Percentiles rank a stretch among this genome's conserved stretches.
phyloP scores from a whole-genome alignment of 1,284 basidiomycete species.

The Sparassis latifolia region DNA sequence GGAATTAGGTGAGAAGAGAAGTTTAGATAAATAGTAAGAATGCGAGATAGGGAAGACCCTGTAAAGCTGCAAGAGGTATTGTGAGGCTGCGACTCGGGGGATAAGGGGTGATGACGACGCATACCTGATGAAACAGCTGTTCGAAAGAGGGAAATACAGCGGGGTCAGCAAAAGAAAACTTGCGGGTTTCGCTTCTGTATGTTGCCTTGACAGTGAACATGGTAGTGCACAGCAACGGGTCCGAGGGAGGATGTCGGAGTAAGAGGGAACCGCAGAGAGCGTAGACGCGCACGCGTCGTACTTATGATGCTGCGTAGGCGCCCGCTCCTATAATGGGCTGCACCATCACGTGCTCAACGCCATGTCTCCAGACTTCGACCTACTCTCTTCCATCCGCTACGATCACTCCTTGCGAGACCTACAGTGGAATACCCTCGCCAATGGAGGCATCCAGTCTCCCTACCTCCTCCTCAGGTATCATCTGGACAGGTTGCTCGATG shows the following conservation, averaged over 20 bases:
- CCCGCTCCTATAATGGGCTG: slow-evolving; percentile 2
- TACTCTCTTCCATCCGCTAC: slow-evolving; percentile 52
- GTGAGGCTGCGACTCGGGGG: slow-evolving; percentile 6
- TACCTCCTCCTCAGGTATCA: slow-evolving; percentile 58
- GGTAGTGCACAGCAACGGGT: slow-evolving; percentile 14
- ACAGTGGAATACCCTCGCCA: slow-evolving; percentile 50
- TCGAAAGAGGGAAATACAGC: slow-evolving; percentile 36
- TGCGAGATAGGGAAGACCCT: slow-evolving; percentile 60
- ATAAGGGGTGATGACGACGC: slow-evolving; percentile 7
- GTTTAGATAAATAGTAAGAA: slow-evolving; percentile 53
- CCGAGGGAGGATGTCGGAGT: slow-evolving; percentile 10
- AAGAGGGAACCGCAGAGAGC: slow-evolving; percentile 10
- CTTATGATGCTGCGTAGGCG: slow-evolving; percentile 6
- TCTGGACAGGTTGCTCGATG: slow-evolving; percentile 46
- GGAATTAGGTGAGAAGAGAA: slow-evolving; percentile 53
- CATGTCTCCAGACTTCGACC: slow-evolving; percentile 23
- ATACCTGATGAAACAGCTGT: slow-evolving; percentile 38
- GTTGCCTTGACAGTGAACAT: slow-evolving; percentile 55
- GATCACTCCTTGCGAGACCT: slow-evolving; percentile 42
- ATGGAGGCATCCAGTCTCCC: slow-evolving; percentile 38
- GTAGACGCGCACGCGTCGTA: slow-evolving; percentile 2
- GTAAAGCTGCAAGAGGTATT: slow-evolving; percentile 41
- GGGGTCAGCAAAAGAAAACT: slow-evolving; percentile 35
- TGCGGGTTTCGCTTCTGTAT: slow-evolving; percentile 44
- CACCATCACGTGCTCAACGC: slow-evolving; percentile 7